Evolutionary conservation across 805 yeast species (phyloP).

Genomic region (Lachancea sp.): DNA sequence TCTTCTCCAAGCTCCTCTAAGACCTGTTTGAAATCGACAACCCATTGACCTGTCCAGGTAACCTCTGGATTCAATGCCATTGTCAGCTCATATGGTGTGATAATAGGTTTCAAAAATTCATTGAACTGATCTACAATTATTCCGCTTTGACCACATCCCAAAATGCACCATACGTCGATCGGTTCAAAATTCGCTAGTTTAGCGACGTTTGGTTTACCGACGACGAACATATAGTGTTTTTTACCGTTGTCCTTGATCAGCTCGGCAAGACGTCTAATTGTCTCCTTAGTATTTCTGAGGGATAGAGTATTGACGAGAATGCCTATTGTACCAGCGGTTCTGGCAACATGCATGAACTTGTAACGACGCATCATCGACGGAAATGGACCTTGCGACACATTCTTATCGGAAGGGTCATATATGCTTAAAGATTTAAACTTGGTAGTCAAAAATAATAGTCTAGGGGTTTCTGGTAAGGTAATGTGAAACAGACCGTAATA

Average conservation of each 20-base stretch:
- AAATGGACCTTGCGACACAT: constrained; percentile 49
- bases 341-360: constrained; percentile 76
- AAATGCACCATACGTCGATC: constrained; percentile 89
- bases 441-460: constrained; percentile 69
- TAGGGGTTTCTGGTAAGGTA: constrained; percentile 69
- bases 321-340: constrained; percentile 90
- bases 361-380: constrained; percentile 82
- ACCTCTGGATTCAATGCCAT: constrained; percentile 72
- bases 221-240: constrained; percentile 90
- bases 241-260: constrained; percentile 72
- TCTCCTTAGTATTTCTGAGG: constrained; percentile 59
- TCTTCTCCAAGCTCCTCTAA: constrained; percentile 34
- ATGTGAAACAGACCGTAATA: constrained; percentile 64
- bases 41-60: constrained; percentile 93
- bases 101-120: constrained; percentile 83
- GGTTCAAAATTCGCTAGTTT: constrained; percentile 92
- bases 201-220: constrained; percentile 97
- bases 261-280: constrained; percentile 53
- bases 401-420: constrained; percentile 38
- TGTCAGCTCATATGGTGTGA: constrained; percentile 87
- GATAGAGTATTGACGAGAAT: constrained; percentile 87
- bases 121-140: constrained; percentile 71
- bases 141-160: constrained; percentile 95
- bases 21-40: constrained; percentile 65
- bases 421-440: constrained; percentile 50